Evolutionary conservation across 768 basidiomycete genomes (phyloP), one percentile per base, ranked within the genome.

Genomic region (Boletus pseudopeckii): DNA sequence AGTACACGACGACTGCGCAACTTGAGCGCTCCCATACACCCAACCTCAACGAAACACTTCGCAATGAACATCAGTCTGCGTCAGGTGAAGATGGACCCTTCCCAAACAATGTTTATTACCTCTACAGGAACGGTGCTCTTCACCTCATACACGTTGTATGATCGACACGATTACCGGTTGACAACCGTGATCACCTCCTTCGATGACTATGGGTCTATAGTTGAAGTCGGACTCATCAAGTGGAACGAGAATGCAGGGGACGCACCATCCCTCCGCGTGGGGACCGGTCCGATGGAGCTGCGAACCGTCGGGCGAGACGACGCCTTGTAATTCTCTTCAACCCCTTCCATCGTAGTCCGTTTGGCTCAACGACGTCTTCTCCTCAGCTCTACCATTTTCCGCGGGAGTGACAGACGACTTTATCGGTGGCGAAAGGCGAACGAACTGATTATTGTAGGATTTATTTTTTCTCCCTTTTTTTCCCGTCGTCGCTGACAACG

Each of bases 11-110:
- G 32, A 36, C 38, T 7, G 33, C 20, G 18, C 24, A 54, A 26
- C 24, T 26, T 6, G 24, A 9, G 7, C 24, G 4, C 10, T 45
- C 33, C 4, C 26, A 32, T 28, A 38, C 4, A 7, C 1, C 11
- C 10, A 32, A 32, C 15, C 30, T 3, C 38, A 2, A 22, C 33
- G 24, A 33, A 41, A 11, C 11, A 28, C 17, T 20, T 37, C 5
- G 18, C 26, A 2, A 64, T 64, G 63, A 64, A 62, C 47, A 40
- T 62, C 59, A 58, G 52, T 28, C 56, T 62, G 36, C 63, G 55
- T 18, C 54, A 48, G 30, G 59, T 64, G 17, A 42, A 48, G 42
- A 43, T 54, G 8, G 41, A 42, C 26, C 38, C 47, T 17, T 59
- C 50, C 1, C 54, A 62, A 18, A 50, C 60, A 0, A 24, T 54